phyloP scores from a whole-genome alignment of 176 grass and related monocot species.

The Carex scoparia region DNA sequence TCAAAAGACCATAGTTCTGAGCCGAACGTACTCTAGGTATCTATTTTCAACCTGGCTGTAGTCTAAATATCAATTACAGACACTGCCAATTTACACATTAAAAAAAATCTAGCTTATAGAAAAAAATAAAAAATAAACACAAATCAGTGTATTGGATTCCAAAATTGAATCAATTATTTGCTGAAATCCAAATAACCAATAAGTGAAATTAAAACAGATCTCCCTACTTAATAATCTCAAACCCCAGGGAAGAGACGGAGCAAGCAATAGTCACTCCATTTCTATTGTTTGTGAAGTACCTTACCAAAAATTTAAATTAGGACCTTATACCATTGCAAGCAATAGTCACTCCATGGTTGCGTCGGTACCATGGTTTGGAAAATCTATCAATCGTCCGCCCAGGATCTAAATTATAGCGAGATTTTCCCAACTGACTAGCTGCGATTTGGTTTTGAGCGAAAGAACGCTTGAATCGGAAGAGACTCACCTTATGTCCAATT shows the following conservation, averaged over 20 bases:
- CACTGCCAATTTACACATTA: not conserved
- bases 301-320: not conserved
- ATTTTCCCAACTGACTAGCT: not conserved
- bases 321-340: not conserved
- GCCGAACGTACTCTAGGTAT: not conserved
- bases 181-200: not conserved
- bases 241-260: not conserved
- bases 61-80: not conserved
- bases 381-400: not conserved
- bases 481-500: not conserved
- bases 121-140: not conserved
- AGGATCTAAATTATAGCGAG: not conserved
- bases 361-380: not conserved
- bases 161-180: not conserved
- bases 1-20: not conserved
- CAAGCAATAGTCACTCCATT: not conserved
- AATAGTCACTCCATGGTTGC: not conserved
- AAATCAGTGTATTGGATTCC: not conserved
- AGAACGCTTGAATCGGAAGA: not conserved
- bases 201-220: not conserved
- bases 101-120: not conserved
- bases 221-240: not conserved
- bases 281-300: not conserved
- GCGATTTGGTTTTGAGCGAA: not conserved
- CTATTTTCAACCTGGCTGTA: not conserved